Evolutionary conservation across 192 early-diverging fungal species (phyloP).

Genomic region (Spinellus fusiger): DNA sequence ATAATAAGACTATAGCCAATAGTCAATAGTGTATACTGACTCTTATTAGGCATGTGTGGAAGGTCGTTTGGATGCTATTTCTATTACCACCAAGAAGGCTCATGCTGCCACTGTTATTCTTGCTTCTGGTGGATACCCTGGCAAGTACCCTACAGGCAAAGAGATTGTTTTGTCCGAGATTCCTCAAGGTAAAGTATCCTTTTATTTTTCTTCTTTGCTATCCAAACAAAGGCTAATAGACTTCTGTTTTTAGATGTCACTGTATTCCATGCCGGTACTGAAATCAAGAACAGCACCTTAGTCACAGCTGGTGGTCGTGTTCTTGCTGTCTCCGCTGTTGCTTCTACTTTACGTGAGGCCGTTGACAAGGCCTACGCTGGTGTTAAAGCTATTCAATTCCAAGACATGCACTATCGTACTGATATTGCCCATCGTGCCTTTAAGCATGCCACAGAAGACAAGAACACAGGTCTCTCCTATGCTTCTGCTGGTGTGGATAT

Average conservation of each 20-base stretch:
- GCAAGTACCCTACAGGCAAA: slow-evolving; percentile 75
- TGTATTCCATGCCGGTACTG: slow-evolving; percentile 95
- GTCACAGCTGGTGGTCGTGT: slow-evolving; percentile 94
- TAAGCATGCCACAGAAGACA: slow-evolving; percentile 30
- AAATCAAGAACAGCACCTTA: slow-evolving; percentile 47
- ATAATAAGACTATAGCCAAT: neutral
- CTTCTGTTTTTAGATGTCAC: slow-evolving; percentile 31
- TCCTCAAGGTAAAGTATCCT: slow-evolving; percentile 4
- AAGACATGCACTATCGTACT: slow-evolving; percentile 80
- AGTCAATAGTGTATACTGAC: slow-evolving; percentile 1
- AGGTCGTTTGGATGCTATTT: slow-evolving; percentile 85
- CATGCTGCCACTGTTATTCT: slow-evolving; percentile 89
- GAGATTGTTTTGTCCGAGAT: slow-evolving; percentile 56
- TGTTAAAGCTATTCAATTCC: slow-evolving; percentile 69
- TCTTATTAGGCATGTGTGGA: slow-evolving; percentile 64
- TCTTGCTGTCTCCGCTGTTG: slow-evolving; percentile 84
- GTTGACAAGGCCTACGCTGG: slow-evolving; percentile 72
- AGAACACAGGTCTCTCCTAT: slow-evolving; percentile 72
- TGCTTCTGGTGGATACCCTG: slow-evolving; percentile 93
- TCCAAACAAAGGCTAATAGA: neutral
- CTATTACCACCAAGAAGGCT: slow-evolving; percentile 61
- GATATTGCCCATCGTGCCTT: slow-evolving; percentile 79
- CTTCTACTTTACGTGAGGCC: slow-evolving; percentile 65
- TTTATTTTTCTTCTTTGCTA: neutral
- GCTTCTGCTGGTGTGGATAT: slow-evolving; percentile 95